These are phyloP conservation scores for Penicillium crystallinum DNA, from an alignment of 495 filamentous ascomycete genomes.

Conservation along the genomic window DNA sequence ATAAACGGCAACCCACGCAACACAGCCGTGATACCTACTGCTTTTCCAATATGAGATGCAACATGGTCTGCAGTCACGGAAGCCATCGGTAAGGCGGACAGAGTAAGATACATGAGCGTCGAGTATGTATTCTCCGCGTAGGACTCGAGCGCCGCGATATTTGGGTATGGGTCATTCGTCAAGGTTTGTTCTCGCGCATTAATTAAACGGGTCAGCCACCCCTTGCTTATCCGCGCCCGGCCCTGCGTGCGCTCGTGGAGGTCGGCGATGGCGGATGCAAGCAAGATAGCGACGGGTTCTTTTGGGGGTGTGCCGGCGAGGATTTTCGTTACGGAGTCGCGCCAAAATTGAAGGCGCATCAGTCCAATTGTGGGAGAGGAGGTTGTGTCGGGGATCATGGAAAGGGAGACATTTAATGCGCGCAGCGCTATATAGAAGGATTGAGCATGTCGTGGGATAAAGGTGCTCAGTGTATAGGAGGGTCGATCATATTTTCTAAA, in stretches of 20 bases:
- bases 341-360: conserved; percentile 93
- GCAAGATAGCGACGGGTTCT: conserved; percentile 83
- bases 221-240: conserved; percentile 60
- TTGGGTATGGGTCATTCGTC: conserved; percentile 74
- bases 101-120: conserved; percentile 83
- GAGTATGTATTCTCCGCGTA: conserved; percentile 95
- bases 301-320: conserved; percentile 73
- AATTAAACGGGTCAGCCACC: conserved; percentile 77
- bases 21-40: conserved; percentile 78
- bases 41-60: conserved; percentile 91
- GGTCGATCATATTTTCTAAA: conserved; percentile 76
- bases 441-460: conserved; percentile 65
- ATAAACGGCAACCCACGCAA: conserved; percentile 79
- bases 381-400: conserved; percentile 80
- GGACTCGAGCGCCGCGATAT: conserved; percentile 66
- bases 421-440: conserved; percentile 87
- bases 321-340: conserved; percentile 69
- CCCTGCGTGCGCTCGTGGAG: conserved; percentile 52
- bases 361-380: conserved; percentile 73
- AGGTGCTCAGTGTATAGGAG: conserved; percentile 77
- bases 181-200: conserved; percentile 75
- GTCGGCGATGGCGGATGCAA: conserved; percentile 62
- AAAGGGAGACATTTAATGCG: conserved; percentile 87
- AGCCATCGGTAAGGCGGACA: conserved; percentile 68
- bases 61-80: conserved; percentile 88